A percentile compares a stretch with the other conserved stretches of the same genome.
Conservation (phyloP, 129 eudicot species). For the Chrysanthemum lavandulifolium region DNA sequence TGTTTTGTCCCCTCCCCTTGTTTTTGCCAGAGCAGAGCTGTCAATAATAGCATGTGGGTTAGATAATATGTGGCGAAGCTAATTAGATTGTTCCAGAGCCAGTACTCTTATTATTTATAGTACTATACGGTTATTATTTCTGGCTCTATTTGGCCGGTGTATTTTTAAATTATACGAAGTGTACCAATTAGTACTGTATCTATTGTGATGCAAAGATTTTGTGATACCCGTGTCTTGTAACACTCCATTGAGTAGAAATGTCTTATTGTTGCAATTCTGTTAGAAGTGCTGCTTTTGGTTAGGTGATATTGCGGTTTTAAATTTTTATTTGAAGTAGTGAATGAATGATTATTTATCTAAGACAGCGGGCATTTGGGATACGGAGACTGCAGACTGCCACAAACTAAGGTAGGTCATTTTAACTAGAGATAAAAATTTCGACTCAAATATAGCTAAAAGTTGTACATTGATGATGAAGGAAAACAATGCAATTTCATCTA, state of each 20-base stretch:
- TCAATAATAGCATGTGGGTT: neutral
- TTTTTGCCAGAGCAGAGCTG: neutral
- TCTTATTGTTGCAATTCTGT: conserved; percentile 10
- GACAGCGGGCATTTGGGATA: neutral
- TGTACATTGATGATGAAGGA: no score
- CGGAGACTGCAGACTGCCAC: no score
- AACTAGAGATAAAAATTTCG: no score
- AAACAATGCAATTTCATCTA: no score
- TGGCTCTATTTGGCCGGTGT: neutral
- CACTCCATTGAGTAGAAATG: neutral
- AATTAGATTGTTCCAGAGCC: neutral
- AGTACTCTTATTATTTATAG: neutral
- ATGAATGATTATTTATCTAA: neutral
- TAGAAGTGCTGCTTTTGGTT: neutral
- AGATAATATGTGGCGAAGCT: neutral
- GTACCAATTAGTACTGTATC: conserved; percentile 5
- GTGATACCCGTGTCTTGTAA: neutral
- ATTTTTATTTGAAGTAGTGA: neutral
- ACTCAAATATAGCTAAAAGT: no score
- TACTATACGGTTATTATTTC: neutral
- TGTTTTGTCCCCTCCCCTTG: neutral
- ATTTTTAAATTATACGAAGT: neutral
- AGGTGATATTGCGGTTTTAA: neutral
- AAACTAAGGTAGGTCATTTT: no score
- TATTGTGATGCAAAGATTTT: conserved; percentile 1